Base-by-base conservation (phyloP, 345 rosid genomes). In the Citrus reticulata region DNA sequence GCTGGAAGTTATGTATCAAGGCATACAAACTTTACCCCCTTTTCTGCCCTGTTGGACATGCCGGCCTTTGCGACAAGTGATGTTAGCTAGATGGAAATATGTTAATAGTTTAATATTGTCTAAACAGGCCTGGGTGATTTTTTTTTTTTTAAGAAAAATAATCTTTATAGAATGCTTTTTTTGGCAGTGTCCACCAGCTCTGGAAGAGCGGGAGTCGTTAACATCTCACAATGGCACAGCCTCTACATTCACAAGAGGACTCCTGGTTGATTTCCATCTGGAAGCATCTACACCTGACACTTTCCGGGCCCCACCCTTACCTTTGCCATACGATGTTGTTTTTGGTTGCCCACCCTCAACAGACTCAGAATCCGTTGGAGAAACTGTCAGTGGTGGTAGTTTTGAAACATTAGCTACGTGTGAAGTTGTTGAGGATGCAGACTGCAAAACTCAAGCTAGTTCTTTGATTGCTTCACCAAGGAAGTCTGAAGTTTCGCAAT, bases 291-390 rank as follows among this genome's bases (percentile, higher is more conserved):
- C 87, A 74, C 93, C 90, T 0, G 91, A 93, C 81, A 92, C 92
- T 19, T 93, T 86, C 79, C 84, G 86, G 66, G 80, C 96, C 34
- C 97, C 98, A 73, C 95, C 92, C 8, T 81, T 87, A 54, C 97
- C 98, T 69, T 83, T 93, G 81, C 93, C 95, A 0, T 91, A 87
- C 83, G 95, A 95, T 82, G 74, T 85, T 80, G 93, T 85, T 74
- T 77, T 80, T 77, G 89, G 90, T 68, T 83, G 69, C 61, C 89
- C 86, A 16, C 85, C 62, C 4, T 87, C 82, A 76, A 65, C 83
- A 37, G 86, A 80, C 71, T 77, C 88, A 4, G 89, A 84, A 46
- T 79, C 83, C 69, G 61, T 76, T 54, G 58, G 65, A 69, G 87
- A 82, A 73, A 85, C 85, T 72, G 72, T 74, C 75, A 88, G 87